Base-by-base conservation (phyloP, 148 eudicot species). In the Cornus florida region DNA sequence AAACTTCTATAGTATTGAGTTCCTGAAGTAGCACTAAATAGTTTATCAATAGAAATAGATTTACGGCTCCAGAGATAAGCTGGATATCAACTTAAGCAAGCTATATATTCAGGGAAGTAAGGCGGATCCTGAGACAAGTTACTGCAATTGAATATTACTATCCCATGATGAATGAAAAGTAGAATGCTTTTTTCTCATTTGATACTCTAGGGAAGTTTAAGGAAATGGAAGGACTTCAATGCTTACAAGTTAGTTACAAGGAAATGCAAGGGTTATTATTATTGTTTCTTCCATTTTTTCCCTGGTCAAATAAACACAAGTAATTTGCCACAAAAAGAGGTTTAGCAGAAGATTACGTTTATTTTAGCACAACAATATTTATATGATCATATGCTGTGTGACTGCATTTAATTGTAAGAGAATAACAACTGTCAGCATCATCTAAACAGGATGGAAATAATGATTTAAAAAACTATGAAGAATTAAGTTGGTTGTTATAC, bases 401-500 rank as follows among this genome's bases (percentile, higher is more conserved):
- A 7, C 2, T 62, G 23, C 24, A n/a, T 17, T 17, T 17, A 62
- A 65, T 22, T 62, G 56, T 38, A 46, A 39, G 48, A 76, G 39
- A 75, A 56, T 65, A 39, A 24, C 67, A 66, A 67, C 2, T 46
- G 4, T 43, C 10, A 68, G 28, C 41, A 64, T 56, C 53, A 33
- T 69, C 38, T 16, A 46, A 75, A 33, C 20, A 67, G 73, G 69
- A 28, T 22, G 56, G 19, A 39, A 53, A n/a, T 67, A 22, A 24
- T 76, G 38, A 22, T 62, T 17, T 19, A 48, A 22, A 46, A 59
- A 65, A 71, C 60, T 66, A 65, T 33, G 75, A 75, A 35, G 35
- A 77, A 67, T 70, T 33, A 82, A 83, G 75, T 62, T 75, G 79
- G 79, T 56, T 48, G 31, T 72, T 87, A 66, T 91, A 96, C 99